Base-by-base conservation (phyloP, 1,284 basidiomycete genomes). In the Cerrena zonata region DNA sequence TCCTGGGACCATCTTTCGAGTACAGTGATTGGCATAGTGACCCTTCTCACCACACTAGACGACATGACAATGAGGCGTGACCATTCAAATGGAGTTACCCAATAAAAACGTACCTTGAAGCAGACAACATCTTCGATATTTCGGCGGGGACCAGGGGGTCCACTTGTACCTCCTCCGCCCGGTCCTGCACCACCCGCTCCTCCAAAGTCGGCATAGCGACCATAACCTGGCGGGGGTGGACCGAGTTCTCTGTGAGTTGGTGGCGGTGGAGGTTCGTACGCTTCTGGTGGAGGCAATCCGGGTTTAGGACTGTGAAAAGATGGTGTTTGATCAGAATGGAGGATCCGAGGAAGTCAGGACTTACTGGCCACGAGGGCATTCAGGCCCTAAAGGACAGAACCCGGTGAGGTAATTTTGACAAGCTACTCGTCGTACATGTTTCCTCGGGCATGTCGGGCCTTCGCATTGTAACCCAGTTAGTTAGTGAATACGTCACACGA, bases 21-120 rank as follows among this genome's bases (percentile, higher is more conserved):
- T 79, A 69, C 93, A 95, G 58, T 89, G 83, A 65, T 95, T 95
- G n/a, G 93, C 93, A 64, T 94, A 95, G 66, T 96, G 93, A 1
- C 93, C 93, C 61, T 88, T 86, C 69, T 92, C 87, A 45, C 89
- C 89, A 61, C 90, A 92, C 87, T 91, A 47, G 18, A 49, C 58
- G n/a, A n/a, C n/a, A n/a, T n/a, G n/a, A n/a, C n/a, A n/a, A n/a
- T n/a, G n/a, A n/a, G n/a, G n/a, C n/a, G n/a, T n/a, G n/a, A n/a
- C n/a, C n/a, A n/a, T n/a, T n/a, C n/a, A n/a, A n/a, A n/a, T n/a
- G n/a, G n/a, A n/a, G n/a, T n/a, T n/a, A n/a, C n/a, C n/a, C n/a
- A n/a, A n/a, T n/a, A n/a, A n/a, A 50, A 23, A 59, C 69, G 24
- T 56, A 89, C 91, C 78, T 93, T 93, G 76, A 94, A 95, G 65